Evolutionary conservation across 768 basidiomycete genomes (phyloP), one percentile per base, ranked within the genome.

Genomic region (Scleroderma bovista): DNA sequence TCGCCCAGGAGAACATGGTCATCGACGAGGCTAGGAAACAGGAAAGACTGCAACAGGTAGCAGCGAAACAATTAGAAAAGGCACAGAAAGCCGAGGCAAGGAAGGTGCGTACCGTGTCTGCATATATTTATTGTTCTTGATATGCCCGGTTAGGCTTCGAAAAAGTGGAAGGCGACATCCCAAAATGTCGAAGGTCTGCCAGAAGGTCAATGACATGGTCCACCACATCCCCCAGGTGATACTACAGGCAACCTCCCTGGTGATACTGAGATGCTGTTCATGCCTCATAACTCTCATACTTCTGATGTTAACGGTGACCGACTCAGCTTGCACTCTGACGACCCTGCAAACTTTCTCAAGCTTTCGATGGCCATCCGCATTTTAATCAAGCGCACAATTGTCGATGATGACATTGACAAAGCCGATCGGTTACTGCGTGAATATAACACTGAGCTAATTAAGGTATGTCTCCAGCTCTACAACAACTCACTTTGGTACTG

Each of bases 301-400:
- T 29, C 26, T 29, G 26, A 29, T 29, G 26, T 57, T 22, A 54
- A 56, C 0, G 47, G 54, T n/a, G 57, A 63, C 43, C 51, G 57
- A 2, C 20, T 9, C 11, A 55, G 62, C 42, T 60, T 65, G 33
- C 44, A 59, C 34, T 15, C 34, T 36, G 51, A 56, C 13, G 57
- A 62, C 47, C 54, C 57, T 1, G 24, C 6, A 1, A 59, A 63
- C 34, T 62, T 65, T 36, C 49, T 60, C 13, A 63, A 60, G 44
- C 50, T 65, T 2, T 60, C 41, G 7, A 16, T 26, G 2, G 55
- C 57, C 0, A 32, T 65, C 1, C 40, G 46, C 1, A 44, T 64
- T 2, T 45, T 63, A 6, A 42, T 57, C 9, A 15, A 16, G 3
- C 37, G 34, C 20, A 40, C 19, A 1, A 39, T 65, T 13, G 47